Evolutionary conservation across 2,329 filamentous ascomycete species (phyloP), one percentile per base, ranked within the genome.

Genomic region (Nemania sp.): DNA sequence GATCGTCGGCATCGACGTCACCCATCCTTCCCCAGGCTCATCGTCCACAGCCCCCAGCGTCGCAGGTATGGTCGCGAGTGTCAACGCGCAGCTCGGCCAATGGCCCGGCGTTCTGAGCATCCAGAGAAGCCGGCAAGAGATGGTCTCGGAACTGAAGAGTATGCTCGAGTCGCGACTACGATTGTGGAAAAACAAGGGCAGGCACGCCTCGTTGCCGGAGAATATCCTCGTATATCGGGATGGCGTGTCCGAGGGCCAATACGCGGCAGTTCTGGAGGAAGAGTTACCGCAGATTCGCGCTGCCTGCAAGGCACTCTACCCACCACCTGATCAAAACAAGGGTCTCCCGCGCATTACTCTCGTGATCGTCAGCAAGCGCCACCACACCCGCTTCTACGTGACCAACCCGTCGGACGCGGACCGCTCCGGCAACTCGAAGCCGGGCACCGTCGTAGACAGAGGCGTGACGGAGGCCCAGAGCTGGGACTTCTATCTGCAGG

Each of bases 221-320:
- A 88, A 88, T 57, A 84, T 91, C 39, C 72, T 92, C 20, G 73
- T 91, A 5, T 92, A 90, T 66, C 83, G 88, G 14, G 88, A 91
- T 65, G 89, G 89, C 19, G 87, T 91, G 1, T 90, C 86, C 0
- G 88, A 91, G 60, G 84, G 86, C 0, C 86, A 91, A 61, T 90
- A 89, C 70, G 62, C 77, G 2, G 66, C 71, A 0, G 82, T 90
- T 2, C 65, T 88, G 1, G 66, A 80, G 0, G 42, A 77, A 1
- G 89, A 92, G 68, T 73, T 89, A 6, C 77, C 77, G 0, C 66
- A 70, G 1, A 77, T 88, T 15, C 72, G 80, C 4, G 68, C 73
- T 2, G 86, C 86, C 0, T 89, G 86, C 66, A 61, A 73, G 1
- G 69, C 76, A 26, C 49, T 77, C 0, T 90, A 89, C 64, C 76